phyloP scores from a whole-genome alignment of 306 rosid genomes.

The Rosa multiflora region DNA sequence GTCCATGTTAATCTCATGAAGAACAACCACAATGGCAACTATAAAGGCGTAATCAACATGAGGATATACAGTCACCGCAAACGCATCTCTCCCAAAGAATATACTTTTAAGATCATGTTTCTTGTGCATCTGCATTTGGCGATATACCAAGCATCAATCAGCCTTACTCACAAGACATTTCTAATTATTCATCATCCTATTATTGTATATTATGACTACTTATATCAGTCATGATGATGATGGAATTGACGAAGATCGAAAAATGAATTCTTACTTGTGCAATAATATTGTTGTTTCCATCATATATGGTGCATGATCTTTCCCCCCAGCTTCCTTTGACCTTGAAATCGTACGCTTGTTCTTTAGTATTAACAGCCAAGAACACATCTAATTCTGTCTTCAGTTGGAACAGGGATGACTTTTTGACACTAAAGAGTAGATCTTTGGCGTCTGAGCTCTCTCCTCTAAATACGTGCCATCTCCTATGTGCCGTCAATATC shows the following conservation, averaged over 20 bases:
- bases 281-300: conserved; percentile 24
- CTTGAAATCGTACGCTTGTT: conserved; percentile 40
- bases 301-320: conserved; percentile 39
- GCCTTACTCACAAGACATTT: neutral
- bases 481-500: conserved; percentile 41
- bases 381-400: conserved; percentile 38
- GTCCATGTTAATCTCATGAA: conserved; percentile 43
- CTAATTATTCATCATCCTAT: neutral
- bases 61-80: conserved; percentile 48
- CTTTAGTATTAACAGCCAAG: conserved; percentile 36
- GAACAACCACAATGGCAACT: conserved; percentile 41
- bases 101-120: conserved; percentile 31
- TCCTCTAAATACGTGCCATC: conserved; percentile 48
- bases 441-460: conserved; percentile 38
- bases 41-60: conserved; percentile 44
- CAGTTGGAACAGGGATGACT: conserved; percentile 24
- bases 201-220: too few species aligned
- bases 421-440: conserved; percentile 36
- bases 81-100: conserved; percentile 40
- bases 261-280: conserved; percentile 32
- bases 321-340: conserved; percentile 42
- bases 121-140: conserved; percentile 46
- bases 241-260: neutral
- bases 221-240: neutral
- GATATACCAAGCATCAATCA: neutral